A percentile compares a stretch with the other conserved stretches of the same genome.
Evolutionary conservation across 208 protist species (phyloP).

Genomic region (Crithidia expoeki): DNA sequence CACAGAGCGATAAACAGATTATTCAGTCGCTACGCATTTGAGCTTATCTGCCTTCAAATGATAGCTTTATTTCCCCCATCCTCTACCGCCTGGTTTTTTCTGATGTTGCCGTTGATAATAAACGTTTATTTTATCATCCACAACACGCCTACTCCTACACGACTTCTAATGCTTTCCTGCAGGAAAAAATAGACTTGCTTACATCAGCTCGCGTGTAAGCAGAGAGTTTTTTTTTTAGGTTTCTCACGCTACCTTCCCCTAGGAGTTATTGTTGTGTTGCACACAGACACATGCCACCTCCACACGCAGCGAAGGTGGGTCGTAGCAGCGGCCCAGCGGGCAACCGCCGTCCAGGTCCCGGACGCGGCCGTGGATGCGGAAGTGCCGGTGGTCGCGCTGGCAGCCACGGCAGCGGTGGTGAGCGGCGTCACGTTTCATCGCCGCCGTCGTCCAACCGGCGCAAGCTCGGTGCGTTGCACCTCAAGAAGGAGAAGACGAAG

Average conservation of each 20-base stretch:
- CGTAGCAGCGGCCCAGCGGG: slow-evolving; percentile 18
- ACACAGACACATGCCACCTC: slow-evolving; percentile 21
- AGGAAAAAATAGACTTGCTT: too few species aligned
- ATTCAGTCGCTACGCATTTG: neutral
- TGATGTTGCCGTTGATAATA: neutral
- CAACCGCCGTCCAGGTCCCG: neutral
- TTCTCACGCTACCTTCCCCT: slow-evolving; percentile 12
- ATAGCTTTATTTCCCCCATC: neutral
- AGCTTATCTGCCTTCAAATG: neutral
- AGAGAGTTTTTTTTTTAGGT: slow-evolving; percentile 1
- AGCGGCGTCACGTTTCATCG: neutral
- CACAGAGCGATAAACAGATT: too few species aligned
- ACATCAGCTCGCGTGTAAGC: too few species aligned
- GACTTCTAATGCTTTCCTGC: too few species aligned
- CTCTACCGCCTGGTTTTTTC: neutral
- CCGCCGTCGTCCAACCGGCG: slow-evolving; percentile 1
- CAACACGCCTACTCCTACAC: too few species aligned
- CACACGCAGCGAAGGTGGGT: slow-evolving; percentile 30
- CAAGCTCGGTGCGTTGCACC: slow-evolving; percentile 23
- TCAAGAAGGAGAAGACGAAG: slow-evolving; percentile 69
- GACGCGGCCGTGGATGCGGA: slow-evolving; percentile 1
- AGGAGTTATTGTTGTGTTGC: neutral
- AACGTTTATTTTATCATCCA: too few species aligned
- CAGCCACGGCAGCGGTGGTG: neutral
- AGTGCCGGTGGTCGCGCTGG: neutral